Conservation (phyloP, 2,329 filamentous ascomycete species). For the Bipolaris bicolor region DNA sequence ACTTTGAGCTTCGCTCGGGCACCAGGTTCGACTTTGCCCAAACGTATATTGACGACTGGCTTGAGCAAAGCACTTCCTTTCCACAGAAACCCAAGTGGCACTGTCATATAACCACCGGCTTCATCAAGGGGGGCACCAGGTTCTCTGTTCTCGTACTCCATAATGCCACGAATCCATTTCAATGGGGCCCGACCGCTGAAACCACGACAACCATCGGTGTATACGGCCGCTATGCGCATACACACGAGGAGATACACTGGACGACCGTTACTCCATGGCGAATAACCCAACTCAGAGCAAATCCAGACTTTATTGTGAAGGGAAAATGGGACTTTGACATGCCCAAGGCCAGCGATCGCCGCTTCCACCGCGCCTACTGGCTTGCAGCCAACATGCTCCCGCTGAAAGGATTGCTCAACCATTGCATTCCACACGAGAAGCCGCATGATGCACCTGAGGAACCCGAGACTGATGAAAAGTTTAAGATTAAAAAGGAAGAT, state of each 20-base stretch:
- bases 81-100: slow-evolving; percentile 15
- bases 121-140: slow-evolving; percentile 28
- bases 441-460: slow-evolving; percentile 16
- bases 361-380: slow-evolving; percentile 43
- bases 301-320: slow-evolving; percentile 10
- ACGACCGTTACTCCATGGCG: slow-evolving; percentile 25
- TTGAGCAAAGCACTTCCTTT: slow-evolving; percentile 10
- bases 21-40: slow-evolving; percentile 20
- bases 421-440: not conserved
- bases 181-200: not conserved
- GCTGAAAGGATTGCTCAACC: slow-evolving; percentile 25
- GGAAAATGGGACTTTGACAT: slow-evolving; percentile 23
- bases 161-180: slow-evolving; percentile 36
- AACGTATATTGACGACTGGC: slow-evolving; percentile 17
- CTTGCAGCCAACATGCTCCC: slow-evolving; percentile 26
- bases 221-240: slow-evolving; percentile 27
- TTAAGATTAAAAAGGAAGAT: slow-evolving; percentile 13
- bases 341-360: slow-evolving; percentile 20
- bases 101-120: slow-evolving; percentile 29
- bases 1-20: slow-evolving; percentile 25
- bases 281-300: not conserved
- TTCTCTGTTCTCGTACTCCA: slow-evolving; percentile 36
- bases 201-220: slow-evolving; percentile 33
- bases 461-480: slow-evolving; percentile 6
- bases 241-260: slow-evolving; percentile 35